Base-by-base conservation (phyloP, 345 rosid genomes). In the Lepidium africanum region DNA sequence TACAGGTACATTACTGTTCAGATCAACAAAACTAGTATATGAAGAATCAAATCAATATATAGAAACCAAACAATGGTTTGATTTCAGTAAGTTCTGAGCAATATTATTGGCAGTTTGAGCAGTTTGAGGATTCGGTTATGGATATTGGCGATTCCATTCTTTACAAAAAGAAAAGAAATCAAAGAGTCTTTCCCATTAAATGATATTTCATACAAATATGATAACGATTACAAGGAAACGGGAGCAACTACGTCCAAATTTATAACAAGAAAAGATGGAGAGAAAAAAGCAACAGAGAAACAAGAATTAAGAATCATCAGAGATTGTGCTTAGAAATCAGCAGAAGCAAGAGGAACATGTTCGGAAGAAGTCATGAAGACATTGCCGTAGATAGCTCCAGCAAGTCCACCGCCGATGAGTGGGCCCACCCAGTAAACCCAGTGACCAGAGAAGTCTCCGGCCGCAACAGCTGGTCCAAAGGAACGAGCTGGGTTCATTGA, bases 401-500 rank as follows among this genome's bases (percentile, higher is more conserved):
- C 97, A 9, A 90, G 79, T 10, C 96, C 98, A 65, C 98, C 98
- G 0, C 97, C 98, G 16, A 88, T 9, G 10, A 92, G 92, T 35
- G 97, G 96, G 5, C 97, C 96, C 6, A 82, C 96, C 98, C 97
- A 92, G 72, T 92, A 90, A 77, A 90, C 85, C 97, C 97, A 92
- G 82, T 88, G 89, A 76, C 82, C 97, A 3, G 79, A 80, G 87
- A 80, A 92, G 75, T 92, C 83, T 2, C 97, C 96, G 2, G 92
- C 90, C 2, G 70, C 90, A 33, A 93, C 94, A 0, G 97, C 97
- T 1, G 96, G 98, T 37, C 98, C 98, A 23, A 93, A 93, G 19
- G 98, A 90, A 5, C 96, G 91, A 13, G 97, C 98, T 0, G 98
- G 96, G 87, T 93, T 93, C 98, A 90, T 93, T 49, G 98, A 90